phyloP scores from a whole-genome alignment of 495 filamentous ascomycete species.

The Aspergillus haitiensis region DNA sequence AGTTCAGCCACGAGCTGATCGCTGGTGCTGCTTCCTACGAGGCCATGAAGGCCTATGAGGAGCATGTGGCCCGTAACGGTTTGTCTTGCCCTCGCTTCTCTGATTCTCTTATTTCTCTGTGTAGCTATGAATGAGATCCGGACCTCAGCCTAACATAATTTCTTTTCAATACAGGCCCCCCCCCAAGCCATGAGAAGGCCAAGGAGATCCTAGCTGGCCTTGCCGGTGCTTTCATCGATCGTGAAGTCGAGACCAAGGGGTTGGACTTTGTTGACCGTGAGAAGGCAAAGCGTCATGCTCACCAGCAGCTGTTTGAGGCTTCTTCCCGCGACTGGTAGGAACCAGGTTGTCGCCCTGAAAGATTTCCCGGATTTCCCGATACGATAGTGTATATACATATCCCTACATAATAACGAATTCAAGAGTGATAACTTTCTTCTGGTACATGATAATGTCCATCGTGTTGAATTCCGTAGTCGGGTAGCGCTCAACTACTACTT shows the following conservation, averaged over 20 bases:
- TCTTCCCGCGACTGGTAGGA: slow-evolving; percentile 37
- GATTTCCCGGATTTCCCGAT: no score
- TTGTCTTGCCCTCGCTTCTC: slow-evolving; percentile 9
- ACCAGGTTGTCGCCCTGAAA: no score
- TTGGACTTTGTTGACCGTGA: slow-evolving; percentile 66
- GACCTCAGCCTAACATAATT: no score
- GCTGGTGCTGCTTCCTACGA: slow-evolving; percentile 71
- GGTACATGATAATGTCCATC: no score
- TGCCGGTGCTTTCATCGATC: slow-evolving; percentile 70
- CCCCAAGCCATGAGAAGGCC: slow-evolving; percentile 62
- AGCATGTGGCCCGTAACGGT: slow-evolving; percentile 63
- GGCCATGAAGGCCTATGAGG: slow-evolving; percentile 71
- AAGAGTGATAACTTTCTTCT: no score
- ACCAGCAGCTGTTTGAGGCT: slow-evolving; percentile 54
- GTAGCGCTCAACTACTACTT: no score
- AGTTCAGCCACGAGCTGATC: slow-evolving; percentile 65
- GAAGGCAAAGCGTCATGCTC: slow-evolving; percentile 64
- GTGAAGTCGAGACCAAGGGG: slow-evolving; percentile 71
- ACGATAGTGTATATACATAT: no score
- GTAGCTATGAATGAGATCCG: no score
- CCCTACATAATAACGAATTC: no score
- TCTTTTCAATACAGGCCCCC: slow-evolving; percentile 50
- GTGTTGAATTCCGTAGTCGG: no score
- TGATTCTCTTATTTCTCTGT: background rate
- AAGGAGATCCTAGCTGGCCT: slow-evolving; percentile 71